These are phyloP conservation scores for Stephania japonica DNA, from an alignment of 164 flowering plant genomes.

Conservation along the genomic window DNA sequence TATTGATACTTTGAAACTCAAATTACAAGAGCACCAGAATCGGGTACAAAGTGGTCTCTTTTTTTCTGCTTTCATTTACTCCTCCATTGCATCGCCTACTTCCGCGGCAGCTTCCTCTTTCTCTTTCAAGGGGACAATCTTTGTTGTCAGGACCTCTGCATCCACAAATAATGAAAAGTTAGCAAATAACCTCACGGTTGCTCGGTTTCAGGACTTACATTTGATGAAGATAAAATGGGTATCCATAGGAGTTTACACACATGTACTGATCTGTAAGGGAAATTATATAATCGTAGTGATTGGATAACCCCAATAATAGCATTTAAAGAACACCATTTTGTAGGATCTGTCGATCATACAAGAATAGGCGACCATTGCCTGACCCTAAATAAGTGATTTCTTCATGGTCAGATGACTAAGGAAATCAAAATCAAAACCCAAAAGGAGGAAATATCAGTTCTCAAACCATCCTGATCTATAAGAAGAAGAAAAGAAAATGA, in stretches of 20 bases:
- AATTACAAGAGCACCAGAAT: neutral
- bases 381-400: neutral
- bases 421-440: neutral
- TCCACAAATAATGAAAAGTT: slow-evolving; percentile 2
- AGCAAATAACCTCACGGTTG: too few relatives aligned
- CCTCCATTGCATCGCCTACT: slow-evolving; percentile 81
- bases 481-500: neutral
- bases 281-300: too few relatives aligned
- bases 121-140: slow-evolving; percentile 54
- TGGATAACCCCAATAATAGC: neutral
- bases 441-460: neutral
- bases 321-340: neutral
- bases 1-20: neutral
- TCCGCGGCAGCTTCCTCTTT: slow-evolving; percentile 47
- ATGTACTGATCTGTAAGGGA: too few relatives aligned
- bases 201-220: too few relatives aligned
- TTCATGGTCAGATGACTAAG: neutral
- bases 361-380: neutral
- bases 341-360: neutral
- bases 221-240: neutral
- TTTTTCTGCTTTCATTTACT: slow-evolving; percentile 29
- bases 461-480: neutral
- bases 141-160: slow-evolving; percentile 69
- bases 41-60: neutral
- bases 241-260: neutral